phyloP scores from a whole-genome alignment of 2,329 filamentous ascomycete species.

The Xylaria sp. region DNA sequence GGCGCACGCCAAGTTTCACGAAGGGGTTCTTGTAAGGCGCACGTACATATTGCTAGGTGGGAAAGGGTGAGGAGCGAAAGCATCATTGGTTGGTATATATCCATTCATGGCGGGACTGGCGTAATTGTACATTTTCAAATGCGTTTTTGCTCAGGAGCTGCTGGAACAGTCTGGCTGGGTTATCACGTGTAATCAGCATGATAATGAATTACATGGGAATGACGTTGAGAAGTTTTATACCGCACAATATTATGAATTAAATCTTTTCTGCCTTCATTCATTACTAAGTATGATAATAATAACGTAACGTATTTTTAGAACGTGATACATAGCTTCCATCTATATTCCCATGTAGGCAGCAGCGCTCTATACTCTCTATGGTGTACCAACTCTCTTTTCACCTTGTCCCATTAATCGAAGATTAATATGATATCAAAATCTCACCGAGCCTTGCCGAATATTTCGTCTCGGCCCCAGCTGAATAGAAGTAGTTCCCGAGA shows the following conservation, averaged over 20 bases:
- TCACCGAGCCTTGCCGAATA: background rate
- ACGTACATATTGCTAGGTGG: background rate
- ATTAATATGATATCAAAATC: background rate
- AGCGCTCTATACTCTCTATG: background rate
- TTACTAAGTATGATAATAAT: background rate
- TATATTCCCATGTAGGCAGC: no score
- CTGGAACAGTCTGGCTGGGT: background rate
- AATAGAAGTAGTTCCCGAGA: background rate
- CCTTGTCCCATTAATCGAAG: background rate
- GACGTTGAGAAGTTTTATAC: background rate
- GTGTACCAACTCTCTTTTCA: background rate
- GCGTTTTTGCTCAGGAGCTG: slow-evolving; percentile 6
- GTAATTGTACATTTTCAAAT: slow-evolving; percentile 18
- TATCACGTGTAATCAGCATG: slow-evolving; percentile 22
- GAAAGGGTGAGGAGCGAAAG: slow-evolving; percentile 6
- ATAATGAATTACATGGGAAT: slow-evolving; percentile 20
- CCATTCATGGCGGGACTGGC: slow-evolving; percentile 26
- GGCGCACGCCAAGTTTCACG: slow-evolving; percentile 72
- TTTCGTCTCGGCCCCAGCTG: background rate
- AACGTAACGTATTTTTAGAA: background rate
- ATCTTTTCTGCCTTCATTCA: background rate
- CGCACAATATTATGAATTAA: background rate
- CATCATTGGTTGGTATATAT: slow-evolving; percentile 21
- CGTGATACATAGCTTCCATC: no score
- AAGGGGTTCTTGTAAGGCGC: slow-evolving; percentile 76